Evolutionary conservation across 331 rosid species (phyloP).

Genomic region (Rosa hybrid): DNA sequence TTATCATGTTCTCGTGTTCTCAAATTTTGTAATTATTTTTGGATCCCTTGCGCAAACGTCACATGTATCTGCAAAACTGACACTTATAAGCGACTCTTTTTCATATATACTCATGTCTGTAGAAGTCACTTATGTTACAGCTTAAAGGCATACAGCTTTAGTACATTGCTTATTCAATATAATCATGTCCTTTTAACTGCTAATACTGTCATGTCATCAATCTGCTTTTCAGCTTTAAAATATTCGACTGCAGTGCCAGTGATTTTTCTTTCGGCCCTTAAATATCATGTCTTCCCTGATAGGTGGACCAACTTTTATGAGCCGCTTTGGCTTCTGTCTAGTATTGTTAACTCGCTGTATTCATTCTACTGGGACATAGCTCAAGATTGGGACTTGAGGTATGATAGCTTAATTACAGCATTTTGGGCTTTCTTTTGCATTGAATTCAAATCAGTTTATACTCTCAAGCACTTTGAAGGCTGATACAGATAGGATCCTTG

Average conservation of each 20-base stretch:
- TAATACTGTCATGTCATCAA: background rate
- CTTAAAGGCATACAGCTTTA: background rate
- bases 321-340: constrained; percentile 88
- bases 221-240: constrained; percentile 68
- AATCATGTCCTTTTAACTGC: background rate
- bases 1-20: background rate
- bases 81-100: background rate
- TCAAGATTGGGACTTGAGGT: constrained; percentile 96
- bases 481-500: background rate
- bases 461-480: background rate
- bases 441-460: background rate
- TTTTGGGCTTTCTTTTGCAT: background rate
- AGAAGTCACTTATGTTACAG: background rate
- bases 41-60: background rate
- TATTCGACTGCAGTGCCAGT: constrained; percentile 92
- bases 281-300: constrained; percentile 80
- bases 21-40: too few relatives aligned
- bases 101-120: background rate
- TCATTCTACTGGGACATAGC: constrained; percentile 95
- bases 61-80: background rate
- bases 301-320: constrained; percentile 76
- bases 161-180: constrained; percentile 1
- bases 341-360: constrained; percentile 75
- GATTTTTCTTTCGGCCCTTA: constrained; percentile 90
- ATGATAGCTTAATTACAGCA: constrained; percentile 7